Percentiles rank a stretch among this genome's conserved stretches.
Conservation (phyloP, 2,329 filamentous ascomycete genomes). For the Ceratocystis cacaofunesta region DNA sequence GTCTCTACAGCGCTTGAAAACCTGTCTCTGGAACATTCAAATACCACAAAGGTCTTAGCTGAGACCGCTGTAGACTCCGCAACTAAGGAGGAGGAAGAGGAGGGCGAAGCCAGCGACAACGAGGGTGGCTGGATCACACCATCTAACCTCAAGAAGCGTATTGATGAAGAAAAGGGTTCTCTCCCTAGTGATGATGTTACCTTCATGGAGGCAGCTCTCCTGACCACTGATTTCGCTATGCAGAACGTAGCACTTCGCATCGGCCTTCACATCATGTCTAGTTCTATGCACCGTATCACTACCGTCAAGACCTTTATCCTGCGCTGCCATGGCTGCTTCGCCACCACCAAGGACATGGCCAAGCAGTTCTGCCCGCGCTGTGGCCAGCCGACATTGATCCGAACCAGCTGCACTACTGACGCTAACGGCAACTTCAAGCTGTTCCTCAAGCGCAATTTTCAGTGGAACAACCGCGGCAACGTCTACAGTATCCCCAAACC, state of each 20-base stretch:
- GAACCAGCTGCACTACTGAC: slow-evolving; percentile 75
- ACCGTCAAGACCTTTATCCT: slow-evolving; percentile 79
- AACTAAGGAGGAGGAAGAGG: slow-evolving; percentile 4
- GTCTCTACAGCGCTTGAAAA: not conserved
- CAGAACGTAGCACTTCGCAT: slow-evolving; percentile 92
- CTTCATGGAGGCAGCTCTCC: slow-evolving; percentile 71
- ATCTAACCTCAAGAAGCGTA: slow-evolving; percentile 73
- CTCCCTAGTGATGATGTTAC: slow-evolving; percentile 29
- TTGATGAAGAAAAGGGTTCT: slow-evolving; percentile 46
- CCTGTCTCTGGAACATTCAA: slow-evolving; percentile 4
- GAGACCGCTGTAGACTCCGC: not conserved
- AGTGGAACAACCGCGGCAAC: slow-evolving; percentile 89
- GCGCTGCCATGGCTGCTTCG: slow-evolving; percentile 88
- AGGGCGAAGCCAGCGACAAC: slow-evolving; percentile 21
- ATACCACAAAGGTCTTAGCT: not conserved
- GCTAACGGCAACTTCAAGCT: slow-evolving; percentile 65
- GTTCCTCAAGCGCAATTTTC: slow-evolving; percentile 86
- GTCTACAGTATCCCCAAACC: slow-evolving; percentile 89
- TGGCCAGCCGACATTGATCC: slow-evolving; percentile 71
- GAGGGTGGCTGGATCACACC: slow-evolving; percentile 80
- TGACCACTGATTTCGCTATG: slow-evolving; percentile 95
- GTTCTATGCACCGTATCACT: slow-evolving; percentile 63
- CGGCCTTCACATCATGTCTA: slow-evolving; percentile 78
- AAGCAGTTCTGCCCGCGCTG: slow-evolving; percentile 90
- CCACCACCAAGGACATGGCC: slow-evolving; percentile 64